Conservation (phyloP, 2,329 filamentous ascomycete species). For the Ophiostoma piceae region DNA sequence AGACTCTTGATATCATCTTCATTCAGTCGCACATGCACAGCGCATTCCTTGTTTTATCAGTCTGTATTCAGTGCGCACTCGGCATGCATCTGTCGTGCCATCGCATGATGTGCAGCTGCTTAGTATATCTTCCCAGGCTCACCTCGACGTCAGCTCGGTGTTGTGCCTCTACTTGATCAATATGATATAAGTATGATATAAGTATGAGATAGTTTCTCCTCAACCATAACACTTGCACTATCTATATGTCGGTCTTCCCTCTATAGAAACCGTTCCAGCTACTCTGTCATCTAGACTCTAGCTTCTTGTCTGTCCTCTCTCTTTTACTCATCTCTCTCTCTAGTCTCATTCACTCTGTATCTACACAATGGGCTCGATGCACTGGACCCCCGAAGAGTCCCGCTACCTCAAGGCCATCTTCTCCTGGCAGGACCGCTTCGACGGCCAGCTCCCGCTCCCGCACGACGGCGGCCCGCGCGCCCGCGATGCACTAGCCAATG, state of each 20-base stretch:
- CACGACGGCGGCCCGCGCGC: not conserved
- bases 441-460: slow-evolving; percentile 16
- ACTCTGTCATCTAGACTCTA: not conserved
- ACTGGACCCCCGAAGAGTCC: slow-evolving; percentile 39
- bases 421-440: slow-evolving; percentile 36
- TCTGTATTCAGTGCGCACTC: not conserved
- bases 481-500: not conserved
- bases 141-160: not conserved
- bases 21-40: not conserved
- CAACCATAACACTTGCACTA: too few relatives aligned
- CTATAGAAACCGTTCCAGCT: not conserved
- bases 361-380: slow-evolving; percentile 30
- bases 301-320: not conserved
- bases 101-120: not conserved
- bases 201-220: too few relatives aligned
- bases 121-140: not conserved
- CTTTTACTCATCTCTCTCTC: not conserved
- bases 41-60: not conserved
- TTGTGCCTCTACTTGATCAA: not conserved
- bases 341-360: not conserved
- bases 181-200: too few relatives aligned
- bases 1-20: not conserved
- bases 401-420: slow-evolving; percentile 40
- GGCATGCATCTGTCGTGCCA: not conserved
- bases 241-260: not conserved